Conservation (phyloP, 2,329 filamentous ascomycete genomes). For the Plenodomus lindquistii region DNA sequence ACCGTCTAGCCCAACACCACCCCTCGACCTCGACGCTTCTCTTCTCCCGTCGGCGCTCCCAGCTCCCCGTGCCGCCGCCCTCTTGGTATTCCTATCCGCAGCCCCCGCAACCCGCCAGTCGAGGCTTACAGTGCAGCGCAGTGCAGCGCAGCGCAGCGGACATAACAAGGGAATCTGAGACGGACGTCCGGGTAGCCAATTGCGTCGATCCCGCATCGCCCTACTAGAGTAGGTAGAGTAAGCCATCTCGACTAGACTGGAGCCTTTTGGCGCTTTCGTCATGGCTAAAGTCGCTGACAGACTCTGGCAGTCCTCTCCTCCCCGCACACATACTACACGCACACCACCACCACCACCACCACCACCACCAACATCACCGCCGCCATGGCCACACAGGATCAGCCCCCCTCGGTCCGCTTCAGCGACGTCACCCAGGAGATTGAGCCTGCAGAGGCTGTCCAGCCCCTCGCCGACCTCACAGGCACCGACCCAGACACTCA, state of each 20-base stretch:
- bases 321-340: constrained; percentile 4
- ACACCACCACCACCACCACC: constrained; percentile 29
- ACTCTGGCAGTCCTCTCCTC: constrained; percentile 9
- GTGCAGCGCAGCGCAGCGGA: not conserved
- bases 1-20: too few species aligned
- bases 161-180: not conserved
- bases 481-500: constrained; percentile 19
- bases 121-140: too few species aligned
- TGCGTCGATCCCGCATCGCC: constrained; percentile 17
- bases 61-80: constrained; percentile 3
- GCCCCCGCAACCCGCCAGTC: not conserved
- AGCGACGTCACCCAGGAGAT: constrained; percentile 46
- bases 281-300: constrained; percentile 17
- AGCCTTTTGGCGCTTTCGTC: constrained; percentile 24
- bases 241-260: constrained; percentile 14
- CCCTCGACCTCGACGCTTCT: too few species aligned
- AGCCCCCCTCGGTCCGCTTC: constrained; percentile 45
- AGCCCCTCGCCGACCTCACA: constrained; percentile 38
- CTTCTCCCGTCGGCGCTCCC: not conserved
- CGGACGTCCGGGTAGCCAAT: constrained; percentile 10
- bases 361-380: constrained; percentile 23
- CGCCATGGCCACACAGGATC: constrained; percentile 14
- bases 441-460: constrained; percentile 38
- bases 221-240: constrained; percentile 17
- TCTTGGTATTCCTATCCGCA: constrained; percentile 6